Evolutionary conservation across 106 monocot genomes (phyloP).

Genomic region (Acorus calamus): DNA sequence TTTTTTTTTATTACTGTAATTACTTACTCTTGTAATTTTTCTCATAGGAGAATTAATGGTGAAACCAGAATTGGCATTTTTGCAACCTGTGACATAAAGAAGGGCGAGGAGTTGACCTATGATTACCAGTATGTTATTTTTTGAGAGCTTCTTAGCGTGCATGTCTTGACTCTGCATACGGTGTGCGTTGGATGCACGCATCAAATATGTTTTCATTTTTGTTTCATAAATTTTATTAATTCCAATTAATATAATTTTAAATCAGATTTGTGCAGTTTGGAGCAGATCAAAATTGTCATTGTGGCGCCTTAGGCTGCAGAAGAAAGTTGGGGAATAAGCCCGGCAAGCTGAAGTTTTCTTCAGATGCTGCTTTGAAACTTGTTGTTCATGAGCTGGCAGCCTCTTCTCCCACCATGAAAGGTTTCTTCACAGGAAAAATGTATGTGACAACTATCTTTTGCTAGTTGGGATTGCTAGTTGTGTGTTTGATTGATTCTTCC

Average conservation of each 20-base stretch:
- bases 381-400: conserved; percentile 27
- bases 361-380: conserved; percentile 29
- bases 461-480: not conserved
- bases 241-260: conserved; percentile 1
- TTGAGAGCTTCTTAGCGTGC: not conserved
- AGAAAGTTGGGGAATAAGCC: conserved; percentile 73
- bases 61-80: conserved; percentile 99
- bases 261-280: conserved; percentile 97
- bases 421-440: conserved; percentile 11
- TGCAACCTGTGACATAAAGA: conserved; percentile 73
- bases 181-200: too few relatives aligned
- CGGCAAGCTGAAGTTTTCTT: conserved; percentile 37
- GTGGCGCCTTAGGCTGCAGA: conserved; percentile 68
- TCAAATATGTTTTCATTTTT: too few relatives aligned
- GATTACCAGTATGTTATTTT: conserved; percentile 74
- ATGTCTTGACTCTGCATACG: not conserved
- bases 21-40: too few relatives aligned
- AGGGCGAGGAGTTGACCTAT: conserved; percentile 77
- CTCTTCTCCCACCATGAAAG: conserved; percentile 24
- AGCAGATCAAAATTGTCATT: conserved; percentile 90
- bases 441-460: not conserved
- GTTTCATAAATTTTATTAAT: not conserved
- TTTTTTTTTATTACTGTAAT: conserved; percentile 1
- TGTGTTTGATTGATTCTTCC: too few relatives aligned
- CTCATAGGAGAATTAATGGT: conserved; percentile 72